A percentile compares a stretch with the other conserved stretches of the same genome.
Conservation (phyloP, 2,329 filamentous ascomycete species). For the Aspergillus tamarii region DNA sequence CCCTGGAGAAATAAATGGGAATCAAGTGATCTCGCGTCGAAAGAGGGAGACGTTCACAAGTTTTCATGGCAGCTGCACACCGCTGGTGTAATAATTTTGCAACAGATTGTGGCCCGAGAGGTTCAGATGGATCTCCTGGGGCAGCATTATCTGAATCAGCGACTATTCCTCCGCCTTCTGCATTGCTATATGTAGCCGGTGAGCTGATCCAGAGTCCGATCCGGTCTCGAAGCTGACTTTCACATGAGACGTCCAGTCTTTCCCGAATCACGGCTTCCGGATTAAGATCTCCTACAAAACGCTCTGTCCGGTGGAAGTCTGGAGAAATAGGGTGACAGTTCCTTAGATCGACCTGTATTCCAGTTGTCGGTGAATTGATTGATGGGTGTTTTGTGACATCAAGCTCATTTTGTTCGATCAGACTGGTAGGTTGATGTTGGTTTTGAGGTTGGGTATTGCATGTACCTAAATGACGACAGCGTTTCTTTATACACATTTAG, state of each 20-base stretch:
- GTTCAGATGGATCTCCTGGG: background rate
- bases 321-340: conserved; percentile 11
- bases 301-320: conserved; percentile 25
- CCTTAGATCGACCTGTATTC: conserved; percentile 2
- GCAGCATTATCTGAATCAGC: conserved; percentile 4
- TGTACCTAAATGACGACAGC: conserved; percentile 33
- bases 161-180: background rate
- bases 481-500: conserved; percentile 30
- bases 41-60: conserved; percentile 35
- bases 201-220: conserved; percentile 40
- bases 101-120: conserved; percentile 13
- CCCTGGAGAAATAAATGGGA: conserved; percentile 40
- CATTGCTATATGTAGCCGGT: conserved; percentile 15
- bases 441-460: conserved; percentile 5
- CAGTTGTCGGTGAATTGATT: conserved; percentile 1
- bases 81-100: conserved; percentile 28
- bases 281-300: conserved; percentile 46
- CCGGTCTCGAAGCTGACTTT: conserved; percentile 31
- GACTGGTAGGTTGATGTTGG: background rate
- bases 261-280: conserved; percentile 45
- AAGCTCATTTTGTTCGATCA: background rate
- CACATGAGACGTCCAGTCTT: conserved; percentile 28
- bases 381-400: conserved; percentile 1
- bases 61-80: conserved; percentile 28
- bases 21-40: conserved; percentile 37